Evolutionary conservation across 2,329 filamentous ascomycete genomes (phyloP).

Genomic region (Exophiala viscosa): DNA sequence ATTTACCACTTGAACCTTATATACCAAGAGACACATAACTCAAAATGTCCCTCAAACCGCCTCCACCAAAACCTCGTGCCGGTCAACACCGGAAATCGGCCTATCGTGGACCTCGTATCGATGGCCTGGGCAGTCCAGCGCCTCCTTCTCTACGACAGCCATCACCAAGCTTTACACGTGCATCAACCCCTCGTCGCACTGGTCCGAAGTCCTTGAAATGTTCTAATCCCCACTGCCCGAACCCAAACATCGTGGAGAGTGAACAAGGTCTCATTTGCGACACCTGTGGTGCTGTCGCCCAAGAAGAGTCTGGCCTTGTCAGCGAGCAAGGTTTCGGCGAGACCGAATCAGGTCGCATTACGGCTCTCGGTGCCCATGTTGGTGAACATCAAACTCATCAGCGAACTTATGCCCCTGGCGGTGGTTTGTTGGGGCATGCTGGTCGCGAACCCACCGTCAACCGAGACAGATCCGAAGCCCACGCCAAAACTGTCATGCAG

Average conservation of each 20-base stretch:
- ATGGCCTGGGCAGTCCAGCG: constrained; percentile 20
- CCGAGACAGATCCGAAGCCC: constrained; percentile 19
- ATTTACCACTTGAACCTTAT: neutral
- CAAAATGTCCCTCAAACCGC: constrained; percentile 12
- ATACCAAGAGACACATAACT: neutral
- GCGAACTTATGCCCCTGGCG: constrained; percentile 48
- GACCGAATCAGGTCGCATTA: constrained; percentile 75
- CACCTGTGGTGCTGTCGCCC: constrained; percentile 78
- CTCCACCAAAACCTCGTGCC: constrained; percentile 17
- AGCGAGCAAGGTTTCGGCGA: constrained; percentile 90
- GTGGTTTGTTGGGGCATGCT: constrained; percentile 38
- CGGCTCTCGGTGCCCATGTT: constrained; percentile 87
- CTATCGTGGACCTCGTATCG: constrained; percentile 18
- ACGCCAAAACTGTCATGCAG: constrained; percentile 50
- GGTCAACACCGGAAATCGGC: constrained; percentile 13
- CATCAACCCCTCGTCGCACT: constrained; percentile 13
- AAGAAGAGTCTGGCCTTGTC: constrained; percentile 80
- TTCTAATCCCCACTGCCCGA: constrained; percentile 44
- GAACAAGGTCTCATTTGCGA: constrained; percentile 62
- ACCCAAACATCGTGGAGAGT: constrained; percentile 45
- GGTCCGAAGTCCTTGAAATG: constrained; percentile 32
- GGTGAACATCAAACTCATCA: constrained; percentile 79
- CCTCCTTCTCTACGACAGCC: constrained; percentile 16
- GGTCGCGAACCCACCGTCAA: constrained; percentile 35
- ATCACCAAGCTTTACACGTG: constrained; percentile 15